phyloP scores from a whole-genome alignment of 2,329 filamentous ascomycete genomes.

The Epichloe festucae region DNA sequence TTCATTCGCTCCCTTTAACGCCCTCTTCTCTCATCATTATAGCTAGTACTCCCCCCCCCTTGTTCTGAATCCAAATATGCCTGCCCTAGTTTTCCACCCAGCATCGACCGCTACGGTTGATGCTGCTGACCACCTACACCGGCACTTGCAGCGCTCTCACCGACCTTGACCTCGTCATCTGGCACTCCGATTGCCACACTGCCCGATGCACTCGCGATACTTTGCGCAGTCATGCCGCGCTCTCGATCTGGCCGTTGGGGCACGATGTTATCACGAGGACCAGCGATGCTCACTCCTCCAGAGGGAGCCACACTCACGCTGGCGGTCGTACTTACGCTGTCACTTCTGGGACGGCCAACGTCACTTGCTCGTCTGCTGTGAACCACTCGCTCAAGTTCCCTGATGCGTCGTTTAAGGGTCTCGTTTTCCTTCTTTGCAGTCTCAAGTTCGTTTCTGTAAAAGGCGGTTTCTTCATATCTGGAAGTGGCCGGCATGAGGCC shows the following conservation, averaged over 20 bases:
- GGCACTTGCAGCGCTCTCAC: conserved; percentile 46
- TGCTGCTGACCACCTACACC: conserved; percentile 11
- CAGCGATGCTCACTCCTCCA: conserved; percentile 32
- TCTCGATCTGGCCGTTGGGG: conserved; percentile 25
- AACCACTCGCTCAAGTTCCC: conserved; percentile 46
- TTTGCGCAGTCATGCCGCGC: conserved; percentile 28
- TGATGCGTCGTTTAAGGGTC: conserved; percentile 43
- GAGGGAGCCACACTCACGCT: conserved; percentile 29
- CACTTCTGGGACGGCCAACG: conserved; percentile 32
- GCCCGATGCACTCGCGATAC: conserved; percentile 28
- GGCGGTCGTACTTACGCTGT: conserved; percentile 39
- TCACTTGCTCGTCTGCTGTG: conserved; percentile 36
- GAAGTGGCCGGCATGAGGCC: conserved; percentile 42
- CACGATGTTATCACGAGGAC: conserved; percentile 26
- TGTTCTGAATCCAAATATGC: neutral
- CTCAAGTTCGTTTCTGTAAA: conserved; percentile 48
- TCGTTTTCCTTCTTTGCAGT: conserved; percentile 52
- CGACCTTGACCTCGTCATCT: conserved; percentile 47
- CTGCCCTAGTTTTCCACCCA: neutral
- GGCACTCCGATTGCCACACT: conserved; percentile 42
- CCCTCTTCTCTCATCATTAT: neutral
- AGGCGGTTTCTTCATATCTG: conserved; percentile 50
- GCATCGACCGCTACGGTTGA: neutral
- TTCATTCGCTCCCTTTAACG: neutral
- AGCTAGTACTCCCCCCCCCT: neutral